phyloP scores from a whole-genome alignment of 108 stramenopile species.

The Stephanodiscus minutulus region DNA sequence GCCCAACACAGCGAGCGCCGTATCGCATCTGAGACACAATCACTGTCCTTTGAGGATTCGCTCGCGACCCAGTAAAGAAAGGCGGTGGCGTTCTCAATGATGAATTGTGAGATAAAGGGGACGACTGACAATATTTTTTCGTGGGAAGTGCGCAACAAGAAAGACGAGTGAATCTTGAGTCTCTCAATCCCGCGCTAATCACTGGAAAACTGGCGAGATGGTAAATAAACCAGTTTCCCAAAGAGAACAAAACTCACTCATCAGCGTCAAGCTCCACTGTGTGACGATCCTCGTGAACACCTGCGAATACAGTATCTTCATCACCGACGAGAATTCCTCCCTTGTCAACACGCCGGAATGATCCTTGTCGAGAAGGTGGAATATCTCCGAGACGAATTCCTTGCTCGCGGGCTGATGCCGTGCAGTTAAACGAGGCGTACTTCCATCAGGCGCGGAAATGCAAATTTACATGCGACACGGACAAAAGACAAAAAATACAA shows the following conservation, averaged over 20 bases:
- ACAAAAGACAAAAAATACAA: too few species aligned
- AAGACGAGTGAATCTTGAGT: not conserved
- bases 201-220: not conserved
- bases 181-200: not conserved
- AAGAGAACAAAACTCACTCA: slow-evolving; percentile 33
- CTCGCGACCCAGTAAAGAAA: slow-evolving; percentile 15
- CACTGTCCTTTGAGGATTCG: slow-evolving; percentile 41
- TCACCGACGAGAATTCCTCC: slow-evolving; percentile 70
- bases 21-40: slow-evolving; percentile 32
- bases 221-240: too few species aligned
- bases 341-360: slow-evolving; percentile 52
- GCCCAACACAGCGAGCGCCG: slow-evolving; percentile 31
- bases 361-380: slow-evolving; percentile 64
- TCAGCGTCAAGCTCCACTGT: slow-evolving; percentile 71
- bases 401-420: slow-evolving; percentile 63
- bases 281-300: slow-evolving; percentile 70
- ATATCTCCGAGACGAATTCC: slow-evolving; percentile 58
- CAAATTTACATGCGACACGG: too few species aligned
- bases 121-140: slow-evolving; percentile 44
- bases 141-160: not conserved
- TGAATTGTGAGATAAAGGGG: slow-evolving; percentile 59
- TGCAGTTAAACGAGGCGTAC: too few species aligned
- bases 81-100: slow-evolving; percentile 40
- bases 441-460: too few species aligned
- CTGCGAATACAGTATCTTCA: slow-evolving; percentile 74